Conservation (phyloP, 148 eudicot species). For the Drosera capensis region DNA sequence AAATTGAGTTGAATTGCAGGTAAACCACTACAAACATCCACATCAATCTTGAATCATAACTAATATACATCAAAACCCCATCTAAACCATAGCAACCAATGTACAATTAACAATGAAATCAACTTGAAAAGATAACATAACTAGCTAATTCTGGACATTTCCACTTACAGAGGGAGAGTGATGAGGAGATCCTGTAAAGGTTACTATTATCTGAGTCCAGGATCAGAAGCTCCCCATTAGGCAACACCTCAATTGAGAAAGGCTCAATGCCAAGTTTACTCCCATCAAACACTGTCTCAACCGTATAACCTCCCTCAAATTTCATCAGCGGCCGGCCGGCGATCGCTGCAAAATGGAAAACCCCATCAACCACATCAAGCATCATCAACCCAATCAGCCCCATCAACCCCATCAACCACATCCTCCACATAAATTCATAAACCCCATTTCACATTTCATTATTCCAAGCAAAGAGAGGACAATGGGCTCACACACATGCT, state of each 20-base stretch:
- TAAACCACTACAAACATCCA: too few species aligned
- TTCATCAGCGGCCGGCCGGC: conserved; percentile 84
- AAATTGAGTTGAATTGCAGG: too few species aligned
- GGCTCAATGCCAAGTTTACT: conserved; percentile 98
- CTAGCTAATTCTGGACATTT: not conserved
- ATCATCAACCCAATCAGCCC: too few species aligned
- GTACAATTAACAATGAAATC: too few species aligned
- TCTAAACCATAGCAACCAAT: too few species aligned
- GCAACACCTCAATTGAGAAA: conserved; percentile 54
- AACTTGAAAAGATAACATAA: not conserved
- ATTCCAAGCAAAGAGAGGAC: conserved; percentile 1
- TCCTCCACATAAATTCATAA: conserved; percentile 1
- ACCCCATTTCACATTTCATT: conserved; percentile 6
- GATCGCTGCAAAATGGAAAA: conserved; percentile 59
- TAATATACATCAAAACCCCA: too few species aligned
- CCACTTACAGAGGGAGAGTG: conserved; percentile 77
- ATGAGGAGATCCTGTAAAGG: conserved; percentile 78
- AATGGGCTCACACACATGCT: not conserved
- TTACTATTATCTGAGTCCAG: conserved; percentile 88
- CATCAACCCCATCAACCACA: too few species aligned
- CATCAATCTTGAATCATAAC: too few species aligned
- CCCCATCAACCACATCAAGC: too few species aligned
- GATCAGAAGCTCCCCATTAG: conserved; percentile 85
- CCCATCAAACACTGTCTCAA: conserved; percentile 99
- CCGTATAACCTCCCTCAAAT: conserved; percentile 87